Evolutionary conservation across 352 stramenopile genomes (phyloP), one percentile per base, ranked within the genome.

Genomic region (Globisporangium recalcitrans): DNA sequence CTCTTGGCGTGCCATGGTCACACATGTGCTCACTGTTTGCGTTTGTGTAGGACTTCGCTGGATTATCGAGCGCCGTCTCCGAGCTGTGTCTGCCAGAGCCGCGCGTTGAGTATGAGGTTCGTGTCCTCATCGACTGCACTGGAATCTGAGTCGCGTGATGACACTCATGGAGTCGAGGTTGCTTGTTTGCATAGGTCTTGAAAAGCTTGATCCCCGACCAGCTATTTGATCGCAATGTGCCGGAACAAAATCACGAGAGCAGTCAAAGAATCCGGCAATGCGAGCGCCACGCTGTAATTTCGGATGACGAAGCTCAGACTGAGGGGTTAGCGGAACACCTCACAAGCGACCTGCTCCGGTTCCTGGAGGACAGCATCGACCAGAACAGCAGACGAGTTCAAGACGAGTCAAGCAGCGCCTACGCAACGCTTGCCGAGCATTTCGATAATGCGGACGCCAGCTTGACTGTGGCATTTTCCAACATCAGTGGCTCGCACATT

Each of bases 401-500:
- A 32, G 26, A 47, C 5, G 21, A 22, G 21, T 58, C 48, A 34
- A 59, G 3, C 16, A 21, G 22, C 14, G 16, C 34, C 2, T 26
- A 26, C 13, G 7, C 49, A 16, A 52, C 22, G 24, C 21, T 57
- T 26, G 26, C 27, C 27, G 32, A 64, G 2, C 54, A 29, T 6
- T 52, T 60, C 19, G 24, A 32, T 3, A 22, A 46, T 11, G 34
- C 46, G 3, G 60, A 27, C 9, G 31, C 55, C 26, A 58, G 29
- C 4, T 26, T 64, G n/a, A 53, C 48, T 14, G 27, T 36, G 11
- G 48, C 60, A 9, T 62, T 75, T 24, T 69, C 60, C 3, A 54
- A 60, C 8, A 61, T 73, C 54, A 75, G 69, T 31, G 59, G 61
- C 19, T 47, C 54, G 6, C 64, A 65, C 44, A 36, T 76, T 19